Conservation (phyloP, 208 protist genomes). For the Naegleria lovaniensis region DNA sequence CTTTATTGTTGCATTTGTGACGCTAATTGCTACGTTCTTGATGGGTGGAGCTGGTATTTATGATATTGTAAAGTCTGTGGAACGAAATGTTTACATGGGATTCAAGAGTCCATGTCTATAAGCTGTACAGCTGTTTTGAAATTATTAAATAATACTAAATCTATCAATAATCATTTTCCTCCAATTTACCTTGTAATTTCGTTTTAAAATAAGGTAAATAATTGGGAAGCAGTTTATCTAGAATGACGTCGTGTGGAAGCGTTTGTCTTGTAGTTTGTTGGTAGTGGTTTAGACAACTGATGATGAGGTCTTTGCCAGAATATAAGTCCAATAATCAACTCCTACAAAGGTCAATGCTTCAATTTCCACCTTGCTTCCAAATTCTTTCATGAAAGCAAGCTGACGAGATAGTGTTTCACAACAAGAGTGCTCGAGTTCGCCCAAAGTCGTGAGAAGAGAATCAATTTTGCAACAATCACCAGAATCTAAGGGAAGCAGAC, state of each 20-base stretch:
- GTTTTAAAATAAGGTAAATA: too few species aligned
- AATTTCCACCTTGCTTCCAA: neutral
- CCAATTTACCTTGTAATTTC: too few species aligned
- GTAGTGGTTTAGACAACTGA: too few species aligned
- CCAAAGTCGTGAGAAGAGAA: neutral
- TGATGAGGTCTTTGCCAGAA: neutral
- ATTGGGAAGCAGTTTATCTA: too few species aligned
- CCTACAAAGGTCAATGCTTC: neutral
- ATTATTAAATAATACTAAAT: too few species aligned
- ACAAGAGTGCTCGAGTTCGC: neutral
- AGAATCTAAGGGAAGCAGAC: neutral
- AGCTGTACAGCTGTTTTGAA: too few species aligned
- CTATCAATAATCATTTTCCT: too few species aligned
- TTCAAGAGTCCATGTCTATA: constrained; percentile 1
- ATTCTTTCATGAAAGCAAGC: neutral
- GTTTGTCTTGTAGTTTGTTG: too few species aligned
- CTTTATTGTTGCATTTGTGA: constrained; percentile 4
- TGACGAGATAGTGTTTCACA: neutral
- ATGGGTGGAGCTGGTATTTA: constrained; percentile 16
- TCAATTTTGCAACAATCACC: neutral
- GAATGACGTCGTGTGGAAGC: too few species aligned
- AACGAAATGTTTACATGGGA: neutral
- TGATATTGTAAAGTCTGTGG: neutral
- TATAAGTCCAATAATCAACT: neutral
- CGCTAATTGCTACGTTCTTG: neutral